These are phyloP conservation scores for Inonotus obliquus DNA, from an alignment of 1,284 basidiomycete genomes.

Conservation along the genomic window DNA sequence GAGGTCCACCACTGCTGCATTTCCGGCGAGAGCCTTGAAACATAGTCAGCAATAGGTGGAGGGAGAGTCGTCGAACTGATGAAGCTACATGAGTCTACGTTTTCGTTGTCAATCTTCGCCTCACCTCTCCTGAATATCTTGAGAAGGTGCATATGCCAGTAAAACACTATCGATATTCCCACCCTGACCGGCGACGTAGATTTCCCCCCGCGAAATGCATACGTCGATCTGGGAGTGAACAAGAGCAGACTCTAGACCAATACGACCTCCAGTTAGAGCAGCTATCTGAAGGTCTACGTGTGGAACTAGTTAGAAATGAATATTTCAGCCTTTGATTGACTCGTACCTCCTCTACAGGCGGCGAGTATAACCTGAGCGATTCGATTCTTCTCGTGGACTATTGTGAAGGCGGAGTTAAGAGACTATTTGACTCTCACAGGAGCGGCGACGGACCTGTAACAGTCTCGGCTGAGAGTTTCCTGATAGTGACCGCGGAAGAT, in stretches of 20 bases:
- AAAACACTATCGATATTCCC: slow-evolving; percentile 11
- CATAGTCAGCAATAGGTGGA: slow-evolving; percentile 6
- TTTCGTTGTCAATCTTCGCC: neutral
- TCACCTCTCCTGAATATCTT: slow-evolving; percentile 13
- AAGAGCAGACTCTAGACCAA: slow-evolving; percentile 12
- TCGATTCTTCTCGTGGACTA: slow-evolving; percentile 14
- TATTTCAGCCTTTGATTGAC: neutral
- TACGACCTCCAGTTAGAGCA: slow-evolving; percentile 15
- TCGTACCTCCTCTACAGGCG: slow-evolving; percentile 15
- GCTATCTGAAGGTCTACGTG: slow-evolving; percentile 11
- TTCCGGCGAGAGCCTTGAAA: slow-evolving; percentile 15
- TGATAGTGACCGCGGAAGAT: slow-evolving; percentile 7
- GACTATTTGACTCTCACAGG: too few relatives aligned
- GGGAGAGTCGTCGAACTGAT: neutral
- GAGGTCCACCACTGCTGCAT: slow-evolving; percentile 20
- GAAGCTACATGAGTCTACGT: neutral
- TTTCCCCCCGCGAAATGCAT: slow-evolving; percentile 11
- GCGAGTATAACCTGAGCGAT: slow-evolving; percentile 10
- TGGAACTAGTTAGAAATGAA: neutral
- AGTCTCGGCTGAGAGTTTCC: slow-evolving; percentile 4
- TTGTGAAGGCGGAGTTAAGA: neutral
- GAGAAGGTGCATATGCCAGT: slow-evolving; percentile 12
- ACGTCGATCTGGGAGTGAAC: slow-evolving; percentile 16
- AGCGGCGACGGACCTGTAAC: slow-evolving; percentile 1
- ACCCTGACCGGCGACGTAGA: slow-evolving; percentile 15